phyloP scores from a whole-genome alignment of 345 rosid species.

The Salix arbutifolia region DNA sequence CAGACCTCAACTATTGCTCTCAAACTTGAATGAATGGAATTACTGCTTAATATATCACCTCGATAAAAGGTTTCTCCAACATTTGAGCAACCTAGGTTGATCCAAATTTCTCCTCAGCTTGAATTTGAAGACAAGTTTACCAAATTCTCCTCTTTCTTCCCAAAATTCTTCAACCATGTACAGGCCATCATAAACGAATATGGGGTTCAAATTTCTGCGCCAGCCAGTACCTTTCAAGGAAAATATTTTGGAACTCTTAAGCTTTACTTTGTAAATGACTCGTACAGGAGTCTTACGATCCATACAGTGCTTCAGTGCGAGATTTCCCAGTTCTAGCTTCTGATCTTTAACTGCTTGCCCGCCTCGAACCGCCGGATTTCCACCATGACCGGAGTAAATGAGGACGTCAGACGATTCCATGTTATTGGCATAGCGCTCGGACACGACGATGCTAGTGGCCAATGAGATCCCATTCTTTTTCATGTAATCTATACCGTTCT shows the following conservation, averaged over 20 bases:
- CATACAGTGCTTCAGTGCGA: slow-evolving; percentile 37
- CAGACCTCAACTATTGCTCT: too few species aligned
- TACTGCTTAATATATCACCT: neutral
- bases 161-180: slow-evolving; percentile 14
- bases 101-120: slow-evolving; percentile 13
- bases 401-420: slow-evolving; percentile 12
- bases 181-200: slow-evolving; percentile 33
- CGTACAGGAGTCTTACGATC: slow-evolving; percentile 12
- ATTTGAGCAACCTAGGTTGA: neutral
- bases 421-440: slow-evolving; percentile 18
- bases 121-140: slow-evolving; percentile 27
- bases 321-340: slow-evolving; percentile 33
- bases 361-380: slow-evolving; percentile 18
- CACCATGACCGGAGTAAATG: slow-evolving; percentile 36
- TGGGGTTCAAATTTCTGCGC: neutral
- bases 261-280: slow-evolving; percentile 13
- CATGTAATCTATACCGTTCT: slow-evolving; percentile 28
- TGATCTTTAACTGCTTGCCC: slow-evolving; percentile 15
- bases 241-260: neutral
- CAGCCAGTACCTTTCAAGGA: neutral
- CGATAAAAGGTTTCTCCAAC: neutral
- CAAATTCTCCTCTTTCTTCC: slow-evolving; percentile 17
- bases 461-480: slow-evolving; percentile 5
- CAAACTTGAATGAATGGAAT: too few species aligned
- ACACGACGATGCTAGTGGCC: slow-evolving; percentile 30